These are phyloP conservation scores for Chrysoporthe austroafricana DNA, from an alignment of 2,329 filamentous ascomycete genomes.

Conservation along the genomic window DNA sequence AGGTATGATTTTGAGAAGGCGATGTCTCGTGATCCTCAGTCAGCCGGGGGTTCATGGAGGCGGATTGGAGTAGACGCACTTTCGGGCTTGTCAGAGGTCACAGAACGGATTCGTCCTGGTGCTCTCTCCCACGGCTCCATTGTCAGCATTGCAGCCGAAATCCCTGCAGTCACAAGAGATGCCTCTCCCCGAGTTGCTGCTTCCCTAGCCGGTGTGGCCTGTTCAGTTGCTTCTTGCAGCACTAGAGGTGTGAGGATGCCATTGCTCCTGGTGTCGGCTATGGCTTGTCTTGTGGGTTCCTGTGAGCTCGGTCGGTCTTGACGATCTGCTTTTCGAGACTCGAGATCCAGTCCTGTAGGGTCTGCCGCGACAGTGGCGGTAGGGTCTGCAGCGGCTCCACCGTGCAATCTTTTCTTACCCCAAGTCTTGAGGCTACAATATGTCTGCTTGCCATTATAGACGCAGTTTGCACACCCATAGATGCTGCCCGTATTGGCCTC, in stretches of 20 bases:
- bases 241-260: neutral
- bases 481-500: neutral
- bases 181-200: too few relatives aligned
- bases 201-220: neutral
- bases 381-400: neutral
- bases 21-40: constrained; percentile 31
- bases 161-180: neutral
- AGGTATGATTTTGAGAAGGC: constrained; percentile 40
- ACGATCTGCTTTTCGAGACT: neutral
- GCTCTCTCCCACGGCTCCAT: constrained; percentile 15
- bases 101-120: constrained; percentile 3
- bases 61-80: neutral
- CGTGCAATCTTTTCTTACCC: neutral
- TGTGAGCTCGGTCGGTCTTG: neutral
- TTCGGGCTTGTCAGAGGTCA: neutral
- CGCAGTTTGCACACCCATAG: constrained; percentile 22
- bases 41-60: neutral
- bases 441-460: constrained; percentile 21
- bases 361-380: neutral
- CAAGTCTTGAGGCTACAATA: constrained; percentile 17
- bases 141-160: neutral
- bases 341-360: neutral
- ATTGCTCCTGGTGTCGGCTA: neutral
- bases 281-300: neutral
- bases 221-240: neutral